Evolutionary conservation across 345 rosid species (phyloP), one percentile per base, ranked within the genome.

Genomic region (Gossypium stocksii): DNA sequence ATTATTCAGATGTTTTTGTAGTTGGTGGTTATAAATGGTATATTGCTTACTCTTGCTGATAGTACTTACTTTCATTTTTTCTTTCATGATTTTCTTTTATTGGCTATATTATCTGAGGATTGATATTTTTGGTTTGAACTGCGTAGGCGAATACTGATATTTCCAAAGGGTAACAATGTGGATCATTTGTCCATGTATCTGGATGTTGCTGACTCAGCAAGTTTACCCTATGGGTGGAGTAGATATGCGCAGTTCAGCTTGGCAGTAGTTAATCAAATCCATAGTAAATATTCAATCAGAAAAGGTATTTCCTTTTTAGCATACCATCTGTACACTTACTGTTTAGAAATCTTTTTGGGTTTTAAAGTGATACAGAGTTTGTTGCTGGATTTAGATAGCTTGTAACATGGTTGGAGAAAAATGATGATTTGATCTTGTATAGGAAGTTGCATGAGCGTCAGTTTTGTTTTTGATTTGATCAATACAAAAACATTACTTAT

Each of bases 11-110:
- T 7, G 63, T 79, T 34, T 95, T 95, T 60, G 44, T 83, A 2
- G 99, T 91, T 69, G 97, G 98, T 57, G 89, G 98, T 73, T 93
- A 83, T 84, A 93, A 89, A 89, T 95, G 99, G 99, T 95, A 54
- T 53, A 65, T 52, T 51, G 54, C 54, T 51, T 51, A 15, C 54
- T 6, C 59, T 16, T 74, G 29, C 38, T 41, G 53, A 23, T 52
- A 12, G 48, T 56, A 84, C 66, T 51, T 14, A 15, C 7, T 7
- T 17, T 7, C n/a, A 34, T 34, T 34, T 34, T 34, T 34, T 13
- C 57, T 17, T 17, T 0, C 57, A 4, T 53, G 20, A 5, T 17
- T 53, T 53, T 53, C 57, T 53, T 7, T 53, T 53, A 34, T 34
- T 65, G 14, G 27, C 22, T 27, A 14, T 66, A 23, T 11, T 27